These are phyloP conservation scores for Geotrichum cucujoidarum DNA, from an alignment of 1,139 yeast species.

Conservation along the genomic window DNA sequence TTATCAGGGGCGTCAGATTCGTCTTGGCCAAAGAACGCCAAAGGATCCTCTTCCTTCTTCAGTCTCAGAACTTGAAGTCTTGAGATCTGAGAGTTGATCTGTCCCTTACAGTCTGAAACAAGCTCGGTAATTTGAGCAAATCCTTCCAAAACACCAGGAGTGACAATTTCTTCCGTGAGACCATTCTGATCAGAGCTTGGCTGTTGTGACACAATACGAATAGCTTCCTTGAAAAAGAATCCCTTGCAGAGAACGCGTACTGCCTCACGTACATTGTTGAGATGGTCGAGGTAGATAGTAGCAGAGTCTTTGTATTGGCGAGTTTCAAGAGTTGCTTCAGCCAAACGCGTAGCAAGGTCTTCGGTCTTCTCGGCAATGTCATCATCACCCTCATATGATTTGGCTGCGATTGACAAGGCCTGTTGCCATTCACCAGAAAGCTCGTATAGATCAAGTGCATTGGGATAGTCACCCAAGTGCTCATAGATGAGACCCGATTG, in stretches of 20 bases:
- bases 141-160: slow-evolving; percentile 75
- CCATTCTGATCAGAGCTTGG: slow-evolving; percentile 27
- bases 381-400: slow-evolving; percentile 32
- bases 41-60: slow-evolving; percentile 80
- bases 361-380: slow-evolving; percentile 31
- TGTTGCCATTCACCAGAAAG: slow-evolving; percentile 78
- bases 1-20: slow-evolving; percentile 68
- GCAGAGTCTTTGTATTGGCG: slow-evolving; percentile 85
- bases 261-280: slow-evolving; percentile 59
- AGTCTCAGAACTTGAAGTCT: slow-evolving; percentile 79
- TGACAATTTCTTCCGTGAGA: slow-evolving; percentile 56
- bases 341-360: slow-evolving; percentile 54
- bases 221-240: slow-evolving; percentile 70
- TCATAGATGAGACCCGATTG: slow-evolving; percentile 83
- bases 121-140: slow-evolving; percentile 84
- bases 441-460: slow-evolving; percentile 67
- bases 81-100: slow-evolving; percentile 72
- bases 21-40: slow-evolving; percentile 64
- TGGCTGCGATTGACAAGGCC: slow-evolving; percentile 59
- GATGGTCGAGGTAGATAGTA: slow-evolving; percentile 58
- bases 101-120: slow-evolving; percentile 85
- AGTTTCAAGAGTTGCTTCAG: slow-evolving; percentile 56
- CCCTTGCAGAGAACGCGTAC: slow-evolving; percentile 68
- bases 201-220: slow-evolving; percentile 50
- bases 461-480: slow-evolving; percentile 49